These are phyloP conservation scores for Stenogyne calaminthoides DNA, from an alignment of 305 asterid species.

Conservation along the genomic window DNA sequence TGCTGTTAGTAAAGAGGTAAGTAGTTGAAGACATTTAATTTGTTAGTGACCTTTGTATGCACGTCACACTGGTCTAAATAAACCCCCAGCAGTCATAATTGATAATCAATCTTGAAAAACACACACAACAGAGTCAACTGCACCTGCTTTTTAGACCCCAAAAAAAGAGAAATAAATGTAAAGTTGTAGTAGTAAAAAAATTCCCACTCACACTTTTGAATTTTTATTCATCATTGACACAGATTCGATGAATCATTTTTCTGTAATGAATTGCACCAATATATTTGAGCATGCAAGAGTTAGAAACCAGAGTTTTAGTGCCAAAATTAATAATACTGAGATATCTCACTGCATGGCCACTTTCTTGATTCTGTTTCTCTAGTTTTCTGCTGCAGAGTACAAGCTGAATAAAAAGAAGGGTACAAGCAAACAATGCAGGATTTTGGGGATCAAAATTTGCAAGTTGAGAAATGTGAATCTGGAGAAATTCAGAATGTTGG, in stretches of 20 bases:
- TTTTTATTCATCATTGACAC: conserved; percentile 12
- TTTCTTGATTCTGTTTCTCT: conserved; percentile 23
- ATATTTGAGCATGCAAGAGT: conserved; percentile 24
- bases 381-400: background rate
- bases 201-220: conserved; percentile 20
- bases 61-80: conserved; percentile 25
- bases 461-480: conserved; percentile 43
- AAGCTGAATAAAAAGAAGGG: background rate
- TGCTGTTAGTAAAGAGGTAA: conserved; percentile 30
- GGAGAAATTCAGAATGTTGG: conserved; percentile 45
- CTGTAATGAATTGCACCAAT: background rate
- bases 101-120: conserved; percentile 21
- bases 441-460: conserved; percentile 33
- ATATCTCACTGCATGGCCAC: conserved; percentile 23
- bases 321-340: background rate
- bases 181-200: background rate
- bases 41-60: background rate
- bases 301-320: conserved; percentile 27
- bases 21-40: conserved; percentile 33
- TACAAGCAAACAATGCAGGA: conserved; percentile 35
- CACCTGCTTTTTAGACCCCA: background rate
- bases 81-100: conserved; percentile 18
- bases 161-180: background rate
- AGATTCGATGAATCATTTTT: conserved; percentile 7
- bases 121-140: background rate